Percentiles rank a stretch among this genome's conserved stretches.
phyloP scores from a whole-genome alignment of 345 rosid species.

The Euphorbia tirucalli region DNA sequence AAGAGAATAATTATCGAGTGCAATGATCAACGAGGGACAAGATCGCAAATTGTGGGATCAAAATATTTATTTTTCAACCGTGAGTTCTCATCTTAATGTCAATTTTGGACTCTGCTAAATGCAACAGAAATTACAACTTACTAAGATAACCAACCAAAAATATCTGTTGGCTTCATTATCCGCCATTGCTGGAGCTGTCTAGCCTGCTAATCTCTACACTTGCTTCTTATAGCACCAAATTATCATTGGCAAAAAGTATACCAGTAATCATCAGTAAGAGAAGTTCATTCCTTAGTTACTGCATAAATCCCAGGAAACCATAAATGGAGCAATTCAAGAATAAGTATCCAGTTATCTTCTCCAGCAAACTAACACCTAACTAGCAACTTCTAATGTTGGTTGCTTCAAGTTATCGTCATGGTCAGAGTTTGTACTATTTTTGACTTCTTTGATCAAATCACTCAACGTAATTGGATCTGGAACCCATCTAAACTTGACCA shows the following conservation, averaged over 20 bases:
- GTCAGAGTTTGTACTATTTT: conserved; percentile 15
- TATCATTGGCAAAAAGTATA: background rate
- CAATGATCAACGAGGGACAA: too few species aligned
- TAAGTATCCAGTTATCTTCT: conserved; percentile 5
- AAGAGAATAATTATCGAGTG: too few species aligned
- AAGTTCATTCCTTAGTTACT: background rate
- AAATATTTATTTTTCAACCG: too few species aligned
- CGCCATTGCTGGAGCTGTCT: background rate
- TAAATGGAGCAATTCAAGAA: too few species aligned
- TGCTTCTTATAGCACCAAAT: conserved; percentile 1
- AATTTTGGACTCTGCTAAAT: background rate
- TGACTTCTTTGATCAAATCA: conserved; percentile 24
- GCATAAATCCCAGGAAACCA: background rate
- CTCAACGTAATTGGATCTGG: conserved; percentile 39
- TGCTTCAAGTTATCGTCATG: conserved; percentile 21
- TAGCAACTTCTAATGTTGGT: conserved; percentile 19
- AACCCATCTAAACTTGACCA: conserved; percentile 50
- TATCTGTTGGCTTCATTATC: background rate
- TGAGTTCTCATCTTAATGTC: background rate
- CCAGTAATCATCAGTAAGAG: background rate
- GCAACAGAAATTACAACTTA: background rate
- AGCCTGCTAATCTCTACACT: background rate
- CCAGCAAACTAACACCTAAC: conserved; percentile 17
- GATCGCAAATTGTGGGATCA: too few species aligned
- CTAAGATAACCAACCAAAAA: background rate